Percentiles rank a stretch among this genome's conserved stretches.
These are phyloP conservation scores for Wallacemonas sp. DNA, from an alignment of 208 protist species.

Conservation along the genomic window DNA sequence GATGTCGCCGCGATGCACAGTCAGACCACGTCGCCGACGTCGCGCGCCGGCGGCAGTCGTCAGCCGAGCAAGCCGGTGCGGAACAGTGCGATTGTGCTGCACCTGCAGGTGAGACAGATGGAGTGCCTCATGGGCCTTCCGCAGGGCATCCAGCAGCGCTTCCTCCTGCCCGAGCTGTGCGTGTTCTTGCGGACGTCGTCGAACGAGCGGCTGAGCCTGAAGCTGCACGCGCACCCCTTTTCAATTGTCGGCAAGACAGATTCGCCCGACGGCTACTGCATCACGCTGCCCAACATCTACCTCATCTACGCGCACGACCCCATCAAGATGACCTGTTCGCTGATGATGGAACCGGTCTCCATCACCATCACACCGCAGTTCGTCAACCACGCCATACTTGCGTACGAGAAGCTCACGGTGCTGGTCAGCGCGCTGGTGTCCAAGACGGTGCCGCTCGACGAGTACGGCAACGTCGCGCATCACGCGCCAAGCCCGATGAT, in stretches of 20 bases:
- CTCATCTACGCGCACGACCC: constrained; percentile 67
- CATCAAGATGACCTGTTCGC: constrained; percentile 46
- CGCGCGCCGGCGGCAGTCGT: background rate
- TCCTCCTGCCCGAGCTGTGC: constrained; percentile 65
- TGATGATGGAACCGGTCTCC: constrained; percentile 74
- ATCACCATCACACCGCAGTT: constrained; percentile 79
- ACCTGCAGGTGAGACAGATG: constrained; percentile 59
- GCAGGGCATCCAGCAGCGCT: constrained; percentile 49
- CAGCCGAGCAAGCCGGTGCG: constrained; percentile 1
- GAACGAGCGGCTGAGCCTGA: constrained; percentile 51
- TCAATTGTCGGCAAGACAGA: constrained; percentile 46
- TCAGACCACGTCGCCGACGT: background rate
- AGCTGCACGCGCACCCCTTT: constrained; percentile 80
- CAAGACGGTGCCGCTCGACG: constrained; percentile 19
- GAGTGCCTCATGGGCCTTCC: constrained; percentile 52
- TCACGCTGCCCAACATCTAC: constrained; percentile 75
- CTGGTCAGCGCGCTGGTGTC: constrained; percentile 39
- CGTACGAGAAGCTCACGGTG: constrained; percentile 58
- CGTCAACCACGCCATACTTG: constrained; percentile 73
- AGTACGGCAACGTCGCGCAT: constrained; percentile 1
- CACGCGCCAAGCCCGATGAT: constrained; percentile 10
- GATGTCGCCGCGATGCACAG: too few species aligned
- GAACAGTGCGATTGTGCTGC: constrained; percentile 44
- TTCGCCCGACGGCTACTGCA: constrained; percentile 39
- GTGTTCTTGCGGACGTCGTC: constrained; percentile 68